A percentile compares a stretch with the other conserved stretches of the same genome.
Conservation (phyloP, 768 basidiomycete species). For the Leccinum broughii region DNA sequence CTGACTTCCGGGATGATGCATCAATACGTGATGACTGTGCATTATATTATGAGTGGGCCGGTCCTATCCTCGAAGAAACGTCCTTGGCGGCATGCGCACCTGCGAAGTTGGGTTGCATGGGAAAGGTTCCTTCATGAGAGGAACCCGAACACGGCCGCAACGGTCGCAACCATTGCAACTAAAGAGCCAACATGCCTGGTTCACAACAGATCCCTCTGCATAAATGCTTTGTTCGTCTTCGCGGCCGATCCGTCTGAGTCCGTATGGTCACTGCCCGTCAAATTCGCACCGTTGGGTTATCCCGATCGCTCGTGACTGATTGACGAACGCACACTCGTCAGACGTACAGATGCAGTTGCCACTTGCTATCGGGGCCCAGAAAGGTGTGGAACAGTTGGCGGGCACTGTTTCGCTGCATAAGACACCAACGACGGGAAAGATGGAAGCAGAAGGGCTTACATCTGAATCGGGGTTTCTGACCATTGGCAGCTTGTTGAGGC, state of each 20-base stretch:
- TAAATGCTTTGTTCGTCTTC: conserved; percentile 46
- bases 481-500: conserved; percentile 29
- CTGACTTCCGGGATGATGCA: not conserved
- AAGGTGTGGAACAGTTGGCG: conserved; percentile 71
- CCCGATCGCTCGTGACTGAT: conserved; percentile 63
- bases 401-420: conserved; percentile 45
- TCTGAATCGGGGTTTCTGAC: conserved; percentile 49
- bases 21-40: not conserved
- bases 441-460: conserved; percentile 39
- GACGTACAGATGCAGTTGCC: conserved; percentile 62
- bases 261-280: conserved; percentile 48
- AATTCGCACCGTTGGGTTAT: conserved; percentile 67
- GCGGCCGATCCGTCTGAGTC: conserved; percentile 27
- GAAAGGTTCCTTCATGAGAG: not conserved
- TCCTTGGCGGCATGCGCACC: not conserved
- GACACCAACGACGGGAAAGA: conserved; percentile 6
- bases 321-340: conserved; percentile 57
- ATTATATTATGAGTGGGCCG: not conserved
- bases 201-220: not conserved
- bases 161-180: not conserved
- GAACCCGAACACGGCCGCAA: not conserved
- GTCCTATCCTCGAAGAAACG: not conserved
- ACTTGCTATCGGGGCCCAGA: conserved; percentile 73
- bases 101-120: not conserved
- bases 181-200: not conserved